Evolutionary conservation across 1,284 basidiomycete genomes (phyloP).

Genomic region (Amylostereum areolatum): DNA sequence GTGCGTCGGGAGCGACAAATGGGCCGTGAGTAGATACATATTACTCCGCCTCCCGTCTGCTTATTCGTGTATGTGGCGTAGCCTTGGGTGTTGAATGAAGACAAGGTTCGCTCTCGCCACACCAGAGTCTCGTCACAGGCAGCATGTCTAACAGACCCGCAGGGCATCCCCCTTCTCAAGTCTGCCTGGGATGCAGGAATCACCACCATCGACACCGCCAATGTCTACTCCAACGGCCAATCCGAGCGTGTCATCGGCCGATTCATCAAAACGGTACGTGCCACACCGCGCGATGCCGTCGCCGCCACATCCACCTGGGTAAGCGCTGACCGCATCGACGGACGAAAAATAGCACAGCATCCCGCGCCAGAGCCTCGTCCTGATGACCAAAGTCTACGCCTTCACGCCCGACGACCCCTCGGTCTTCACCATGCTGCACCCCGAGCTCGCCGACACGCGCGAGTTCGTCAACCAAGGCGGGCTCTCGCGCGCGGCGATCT

Average conservation of each 20-base stretch:
- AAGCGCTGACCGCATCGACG: background rate
- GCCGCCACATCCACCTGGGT: background rate
- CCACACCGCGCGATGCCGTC: background rate
- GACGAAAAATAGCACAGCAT: constrained; percentile 46
- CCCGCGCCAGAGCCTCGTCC: constrained; percentile 44
- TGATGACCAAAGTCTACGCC: constrained; percentile 34
- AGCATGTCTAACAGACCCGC: background rate
- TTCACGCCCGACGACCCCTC: constrained; percentile 16
- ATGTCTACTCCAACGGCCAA: constrained; percentile 48
- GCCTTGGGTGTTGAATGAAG: constrained; percentile 41
- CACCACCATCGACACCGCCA: constrained; percentile 50
- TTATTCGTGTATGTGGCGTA: constrained; percentile 9
- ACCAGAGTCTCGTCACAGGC: no score
- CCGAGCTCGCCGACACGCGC: constrained; percentile 15
- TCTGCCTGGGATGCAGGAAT: constrained; percentile 41
- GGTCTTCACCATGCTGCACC: constrained; percentile 10
- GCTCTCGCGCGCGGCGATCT: constrained; percentile 36
- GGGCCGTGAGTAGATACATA: constrained; percentile 21
- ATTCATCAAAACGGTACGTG: constrained; percentile 40
- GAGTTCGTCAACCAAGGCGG: constrained; percentile 40
- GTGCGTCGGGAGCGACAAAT: constrained; percentile 36
- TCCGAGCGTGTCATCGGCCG: constrained; percentile 41
- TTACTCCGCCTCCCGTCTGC: background rate
- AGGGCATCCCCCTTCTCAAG: constrained; percentile 33
- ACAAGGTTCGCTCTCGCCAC: constrained; percentile 18